Evolutionary conservation across 768 basidiomycete genomes (phyloP), one percentile per base, ranked within the genome.

Genomic region (Amanita phalloides): DNA sequence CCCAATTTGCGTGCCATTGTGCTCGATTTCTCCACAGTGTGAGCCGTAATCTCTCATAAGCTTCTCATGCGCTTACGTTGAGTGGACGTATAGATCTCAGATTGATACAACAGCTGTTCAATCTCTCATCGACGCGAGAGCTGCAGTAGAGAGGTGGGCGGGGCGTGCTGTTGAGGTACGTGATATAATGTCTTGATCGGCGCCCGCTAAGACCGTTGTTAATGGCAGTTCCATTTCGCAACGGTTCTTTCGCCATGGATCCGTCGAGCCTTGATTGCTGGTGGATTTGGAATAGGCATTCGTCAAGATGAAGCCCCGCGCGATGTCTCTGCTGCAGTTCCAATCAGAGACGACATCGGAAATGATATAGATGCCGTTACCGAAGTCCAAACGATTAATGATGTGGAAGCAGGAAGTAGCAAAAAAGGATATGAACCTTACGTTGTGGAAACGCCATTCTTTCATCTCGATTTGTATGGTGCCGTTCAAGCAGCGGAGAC

Each of bases 231-330:
- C 76, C 95, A 98, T 70, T 99, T 99, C 64, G 86, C 90, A 4
- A 81, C 87, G 33, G 74, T 97, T 33, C 79, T 94, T 50, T 92
- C 90, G 1, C 92, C 92, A 0, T 99, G 94, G 95, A 89, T 91
- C 54, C 81, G 86, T 50, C 86, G 94, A 46, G 89, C 90, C 4
- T 75, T 94, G 32, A 69, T 91, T 44, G 90, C 93, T 3, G 94
- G 86, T 53, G 91, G 91, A 2, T 98, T 98, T 62, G 95, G 95
- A 6, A 74, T 74, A 17, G 87, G 90, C n/a, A 62, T 64, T 11
- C 63, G 73, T 2, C 54, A 68, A 3, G 64, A 69, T 7, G 64
- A 61, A 17, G 56, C 66, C 0, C 74, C 74, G 9, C 69, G 67
- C 20, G 93, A 95, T 58, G 72, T 94, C 51, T 90, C 87, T 4